Base-by-base conservation (phyloP, 129 eudicot species). In the Cynara cardunculus region DNA sequence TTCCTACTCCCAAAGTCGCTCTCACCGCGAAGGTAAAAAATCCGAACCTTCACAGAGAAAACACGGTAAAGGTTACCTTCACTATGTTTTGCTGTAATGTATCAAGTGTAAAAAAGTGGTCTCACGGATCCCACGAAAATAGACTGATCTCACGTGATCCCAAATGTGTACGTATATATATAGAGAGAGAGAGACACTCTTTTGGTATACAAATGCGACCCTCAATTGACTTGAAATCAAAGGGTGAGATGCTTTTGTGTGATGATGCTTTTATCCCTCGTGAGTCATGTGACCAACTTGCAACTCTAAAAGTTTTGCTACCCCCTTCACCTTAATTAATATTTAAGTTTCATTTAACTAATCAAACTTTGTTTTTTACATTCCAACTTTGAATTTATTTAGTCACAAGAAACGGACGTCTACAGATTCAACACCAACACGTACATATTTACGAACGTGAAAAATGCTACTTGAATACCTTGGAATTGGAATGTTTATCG, bases 161-260 rank as follows among this genome's bases (percentile, higher is more conserved):
- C n/a, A n/a, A n/a, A n/a, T n/a, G n/a, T n/a, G n/a, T n/a, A n/a
- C n/a, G n/a, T n/a, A n/a, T n/a, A n/a, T n/a, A n/a, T n/a, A n/a
- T n/a, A n/a, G n/a, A n/a, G n/a, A n/a, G n/a, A n/a, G n/a, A n/a
- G n/a, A n/a, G n/a, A n/a, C n/a, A n/a, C n/a, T n/a, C n/a, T n/a
- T n/a, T n/a, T n/a, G n/a, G 86, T 77, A 39, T 39, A 41, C 86
- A 83, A 83, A 39, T 83, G 59, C 78, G 86, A 83, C 86, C 86
- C 86, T 83, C 86, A 83, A 83, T 46, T 83, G 83, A 41, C 82
- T 77, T 77, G 61, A 83, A 72, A 83, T 72, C 70, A 56, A 77
- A 76, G 76, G 13, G 9, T 82, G 70, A 74, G 8, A 25, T 79
- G 64, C 72, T 59, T 72, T 62, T 67, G 26, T 32, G 34, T 22